A percentile compares a stretch with the other conserved stretches of the same genome.
phyloP scores from a whole-genome alignment of 345 rosid species.

The Rhodamnia argentea region DNA sequence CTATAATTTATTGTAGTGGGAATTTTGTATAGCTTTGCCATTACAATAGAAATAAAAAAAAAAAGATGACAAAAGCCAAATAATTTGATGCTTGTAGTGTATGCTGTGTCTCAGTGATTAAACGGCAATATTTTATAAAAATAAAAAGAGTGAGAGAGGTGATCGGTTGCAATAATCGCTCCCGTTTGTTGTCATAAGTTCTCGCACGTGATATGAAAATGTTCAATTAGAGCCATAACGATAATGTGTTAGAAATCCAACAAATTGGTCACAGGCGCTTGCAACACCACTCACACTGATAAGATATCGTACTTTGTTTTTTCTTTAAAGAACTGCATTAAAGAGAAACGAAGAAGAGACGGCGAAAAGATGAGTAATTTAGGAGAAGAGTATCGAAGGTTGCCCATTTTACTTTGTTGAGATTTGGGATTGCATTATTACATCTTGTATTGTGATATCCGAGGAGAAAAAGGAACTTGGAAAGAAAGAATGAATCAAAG shows the following conservation, averaged over 20 bases:
- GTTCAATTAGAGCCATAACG: neutral
- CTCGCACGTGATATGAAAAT: neutral
- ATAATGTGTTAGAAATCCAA: neutral
- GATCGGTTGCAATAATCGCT: neutral
- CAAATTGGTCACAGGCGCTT: neutral
- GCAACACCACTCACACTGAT: no score
- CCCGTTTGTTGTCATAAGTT: rapidly evolving
- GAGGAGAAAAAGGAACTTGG: neutral
- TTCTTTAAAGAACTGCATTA: no score
- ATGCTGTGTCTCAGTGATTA: neutral
- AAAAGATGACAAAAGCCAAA: neutral
- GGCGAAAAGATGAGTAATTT: neutral
- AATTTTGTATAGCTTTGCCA: neutral
- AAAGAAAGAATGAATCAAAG: neutral
- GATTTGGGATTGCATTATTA: neutral
- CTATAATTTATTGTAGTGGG: neutral
- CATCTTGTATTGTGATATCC: neutral
- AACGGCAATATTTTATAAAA: neutral
- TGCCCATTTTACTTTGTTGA: neutral
- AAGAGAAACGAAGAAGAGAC: neutral
- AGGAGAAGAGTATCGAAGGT: neutral
- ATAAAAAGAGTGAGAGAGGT: neutral
- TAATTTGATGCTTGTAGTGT: neutral
- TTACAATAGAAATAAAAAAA: neutral
- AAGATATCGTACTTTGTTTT: no score